These are phyloP conservation scores for Heracleum sosnowskyi DNA, from an alignment of 129 eudicot species.

Conservation along the genomic window DNA sequence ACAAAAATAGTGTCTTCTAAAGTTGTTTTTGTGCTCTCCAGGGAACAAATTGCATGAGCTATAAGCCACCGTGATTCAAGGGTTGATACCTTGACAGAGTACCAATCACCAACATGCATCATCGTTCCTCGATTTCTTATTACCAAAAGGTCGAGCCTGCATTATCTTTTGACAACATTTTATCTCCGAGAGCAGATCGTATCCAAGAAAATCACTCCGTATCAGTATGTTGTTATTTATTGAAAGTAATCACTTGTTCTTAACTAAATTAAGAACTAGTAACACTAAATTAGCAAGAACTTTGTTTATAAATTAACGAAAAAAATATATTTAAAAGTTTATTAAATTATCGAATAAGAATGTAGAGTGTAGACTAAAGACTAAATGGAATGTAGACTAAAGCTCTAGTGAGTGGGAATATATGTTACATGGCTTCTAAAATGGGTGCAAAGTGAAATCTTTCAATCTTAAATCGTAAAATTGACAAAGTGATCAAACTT, in stretches of 20 bases:
- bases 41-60: not conserved
- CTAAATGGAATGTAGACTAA: too few relatives aligned
- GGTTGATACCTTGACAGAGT: not conserved
- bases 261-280: not conserved
- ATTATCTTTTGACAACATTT: not conserved
- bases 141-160: not conserved
- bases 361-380: not conserved
- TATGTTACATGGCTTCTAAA: not conserved
- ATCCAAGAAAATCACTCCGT: not conserved
- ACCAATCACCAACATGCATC: not conserved
- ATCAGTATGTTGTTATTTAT: not conserved
- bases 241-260: not conserved
- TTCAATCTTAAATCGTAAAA: too few relatives aligned
- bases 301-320: too few relatives aligned
- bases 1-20: not conserved
- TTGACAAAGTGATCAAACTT: too few relatives aligned
- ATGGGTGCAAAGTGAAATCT: too few relatives aligned
- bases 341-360: too few relatives aligned
- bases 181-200: not conserved
- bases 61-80: not conserved
- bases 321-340: too few relatives aligned
- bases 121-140: not conserved
- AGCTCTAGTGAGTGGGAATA: not conserved
- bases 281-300: not conserved
- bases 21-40: not conserved